Base-by-base conservation (phyloP, 2,329 filamentous ascomycete species). In the Calonectria pauciramosa region DNA sequence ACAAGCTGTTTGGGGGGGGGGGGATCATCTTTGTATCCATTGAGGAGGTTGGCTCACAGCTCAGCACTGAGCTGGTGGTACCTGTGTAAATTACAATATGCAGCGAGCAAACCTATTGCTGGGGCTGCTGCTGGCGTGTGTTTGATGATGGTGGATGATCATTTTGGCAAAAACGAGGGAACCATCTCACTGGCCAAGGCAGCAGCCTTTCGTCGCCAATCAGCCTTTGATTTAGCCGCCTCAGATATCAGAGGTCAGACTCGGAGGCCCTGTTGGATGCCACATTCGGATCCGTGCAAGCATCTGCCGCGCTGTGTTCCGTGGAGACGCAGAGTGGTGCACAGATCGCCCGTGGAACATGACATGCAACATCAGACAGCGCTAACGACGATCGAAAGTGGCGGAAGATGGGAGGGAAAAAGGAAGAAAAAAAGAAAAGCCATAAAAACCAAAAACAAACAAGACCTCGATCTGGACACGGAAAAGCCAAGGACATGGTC, bases 201-300 rank as follows among this genome's bases (percentile, higher is more conserved):
- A 67, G 38, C 60, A 60, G 38, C 64, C 52, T 63, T 41, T 32
- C 26, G 54, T 36, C 44, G 30, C 64, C 70, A 65, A 56, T 65
- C 59, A 70, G 36, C 41, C 44, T 52, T 68, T 7, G 30, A 28
- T 14, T 30, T 54, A 64, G 38, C 51, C 59, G 67, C 69, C 63
- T 71, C 49, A 41, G 44, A 23, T 51, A 41, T 26, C 52, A 73
- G 67, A 65, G 73, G 28, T 32, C 47, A 70, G 72, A 44, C 63
- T 65, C 18, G 51, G 70, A 60, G 44, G 70, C 63, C 56, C 26
- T 59, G 54, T 41, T 72, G 49, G 56, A 76, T 69, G 63, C 72
- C 69, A 59, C 70, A 70, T 56, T 64, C 71, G 65, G 74, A 78
- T 77, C 71, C 71, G 70, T 72, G 71, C 71, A 74, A 68, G 70